Evolutionary conservation across 1,284 basidiomycete genomes (phyloP).

Genomic region (Trichosporon sp.): DNA sequence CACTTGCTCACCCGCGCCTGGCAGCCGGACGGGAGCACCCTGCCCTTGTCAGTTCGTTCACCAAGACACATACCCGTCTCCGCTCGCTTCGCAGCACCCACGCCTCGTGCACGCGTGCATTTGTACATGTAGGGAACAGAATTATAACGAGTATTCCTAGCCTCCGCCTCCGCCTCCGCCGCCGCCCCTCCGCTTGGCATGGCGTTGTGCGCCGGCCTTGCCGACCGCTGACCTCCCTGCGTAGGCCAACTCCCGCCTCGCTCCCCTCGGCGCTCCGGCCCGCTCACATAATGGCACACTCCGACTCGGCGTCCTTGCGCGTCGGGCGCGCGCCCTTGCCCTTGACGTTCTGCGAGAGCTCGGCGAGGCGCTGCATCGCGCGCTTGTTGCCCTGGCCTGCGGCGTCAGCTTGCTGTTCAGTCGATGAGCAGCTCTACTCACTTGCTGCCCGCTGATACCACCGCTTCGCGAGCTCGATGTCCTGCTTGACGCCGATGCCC

Average conservation of each 20-base stretch:
- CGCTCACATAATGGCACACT: conserved; percentile 71
- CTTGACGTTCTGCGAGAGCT: conserved; percentile 52
- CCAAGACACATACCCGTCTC: neutral
- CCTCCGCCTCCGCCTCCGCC: neutral
- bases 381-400: conserved; percentile 47
- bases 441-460: conserved; percentile 99
- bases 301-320: conserved; percentile 82
- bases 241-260: too few species aligned
- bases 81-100: neutral
- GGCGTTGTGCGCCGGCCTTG: neutral
- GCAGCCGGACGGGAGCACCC: too few species aligned
- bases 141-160: neutral
- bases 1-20: too few species aligned
- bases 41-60: neutral
- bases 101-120: conserved; percentile 1
- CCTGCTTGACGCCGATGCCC: conserved; percentile 94
- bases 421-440: conserved; percentile 52
- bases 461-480: conserved; percentile 90
- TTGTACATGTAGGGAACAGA: conserved; percentile 7
- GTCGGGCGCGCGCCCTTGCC: conserved; percentile 68
- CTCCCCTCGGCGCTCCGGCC: neutral
- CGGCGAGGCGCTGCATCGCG: conserved; percentile 83
- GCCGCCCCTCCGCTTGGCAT: neutral
- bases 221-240: too few species aligned
- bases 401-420: conserved; percentile 8